Evolutionary conservation across 2,329 filamentous ascomycete genomes (phyloP), one percentile per base, ranked within the genome.

Genomic region (Fusarium compactum): DNA sequence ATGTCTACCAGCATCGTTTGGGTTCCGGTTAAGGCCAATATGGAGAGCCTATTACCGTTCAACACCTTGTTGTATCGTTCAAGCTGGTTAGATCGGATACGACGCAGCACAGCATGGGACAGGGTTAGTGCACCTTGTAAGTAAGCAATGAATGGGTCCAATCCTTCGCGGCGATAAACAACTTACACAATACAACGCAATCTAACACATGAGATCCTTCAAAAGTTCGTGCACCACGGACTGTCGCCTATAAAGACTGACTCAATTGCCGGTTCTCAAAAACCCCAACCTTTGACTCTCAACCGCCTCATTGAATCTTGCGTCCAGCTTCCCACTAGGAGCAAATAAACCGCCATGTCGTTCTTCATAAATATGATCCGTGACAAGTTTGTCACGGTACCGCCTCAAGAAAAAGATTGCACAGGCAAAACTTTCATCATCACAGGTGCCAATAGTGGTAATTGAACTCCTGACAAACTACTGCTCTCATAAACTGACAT

Each of bases 391-490:
- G 62, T 62, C 14, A 73, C 56, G 22, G 73, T 79, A 47, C 77
- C 78, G n/a, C 75, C 75, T 48, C 79, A 80, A 16, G 58, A 62
- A 9, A 65, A 76, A 57, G 72, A 81, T 64, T 80, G 77, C 66
- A 72, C 76, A 8, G 80, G 77, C 15, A 77, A 80, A 58, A 78
- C 73, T 4, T 62, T 83, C 41, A 78, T 85, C 25, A 71, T 85
- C 38, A 85, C 82, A 0, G 83, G 83, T n/a, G 77, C 79, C 48
- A 85, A 84, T 51, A 72, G 70, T 29, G 77, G 76, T 75, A 64
- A 43, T 5, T 16, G 3, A 2, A 12, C 4, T 3, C 12, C 11
- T 8, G 12, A 3, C 1, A 22, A 11, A 15, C n/a, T 3, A n/a
- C 16, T n/a, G 5, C 48, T 9, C 16, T 15, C 6, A 9, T 2